Base-by-base conservation (phyloP, 2,329 filamentous ascomycete species). In the Bretziella fagacearum region DNA sequence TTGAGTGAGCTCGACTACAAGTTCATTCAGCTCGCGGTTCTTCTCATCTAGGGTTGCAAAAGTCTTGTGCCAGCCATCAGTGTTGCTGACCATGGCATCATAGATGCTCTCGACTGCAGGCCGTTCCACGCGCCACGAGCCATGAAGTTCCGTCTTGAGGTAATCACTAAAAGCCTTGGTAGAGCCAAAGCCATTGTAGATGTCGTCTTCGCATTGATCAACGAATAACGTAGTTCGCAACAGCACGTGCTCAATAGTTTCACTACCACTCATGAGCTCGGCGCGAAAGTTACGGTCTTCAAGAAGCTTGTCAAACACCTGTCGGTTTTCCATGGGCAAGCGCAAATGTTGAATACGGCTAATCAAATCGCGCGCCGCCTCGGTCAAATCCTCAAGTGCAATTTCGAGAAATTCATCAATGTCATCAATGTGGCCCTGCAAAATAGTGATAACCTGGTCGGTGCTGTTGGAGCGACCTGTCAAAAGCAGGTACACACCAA, bases 391-490 rank as follows among this genome's bases (percentile, higher is more conserved):
- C 55, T 93, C 86, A 36, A 84, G 75, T 1, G 84, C 82, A 15
- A 82, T 77, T 60, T 93, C 84, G 27, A 96, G 67, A 57, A 94
- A 95, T 56, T 81, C 79, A 61, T 96, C 91, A 25, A 96, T 76
- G 61, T 96, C 89, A 57, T 94, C 84, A 51, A 96, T 91, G 60
- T 96, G 89, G 11, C 76, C 78, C 58, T 95, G 85, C 48, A 96
- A 69, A 46, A 96, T 96, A 53, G 73, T 78, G 53, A 94, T 79
- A 10, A 95, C 89, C 59, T 93, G 84, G 27, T 77, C 71, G 54
- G 93, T 83, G 54, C 84, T 93, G 62, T 89, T 93, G 46, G 91
- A 87, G 60, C 93, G 75, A 51, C 79, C 78, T 56, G 87, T 79
- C 47, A 93, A 75, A 49, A 96, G 65, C 37, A 96, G 68, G 60